A percentile compares a stretch with the other conserved stretches of the same genome.
Evolutionary conservation across 192 early-diverging fungal species (phyloP).

Genomic region (Blastocladiella britannica): DNA sequence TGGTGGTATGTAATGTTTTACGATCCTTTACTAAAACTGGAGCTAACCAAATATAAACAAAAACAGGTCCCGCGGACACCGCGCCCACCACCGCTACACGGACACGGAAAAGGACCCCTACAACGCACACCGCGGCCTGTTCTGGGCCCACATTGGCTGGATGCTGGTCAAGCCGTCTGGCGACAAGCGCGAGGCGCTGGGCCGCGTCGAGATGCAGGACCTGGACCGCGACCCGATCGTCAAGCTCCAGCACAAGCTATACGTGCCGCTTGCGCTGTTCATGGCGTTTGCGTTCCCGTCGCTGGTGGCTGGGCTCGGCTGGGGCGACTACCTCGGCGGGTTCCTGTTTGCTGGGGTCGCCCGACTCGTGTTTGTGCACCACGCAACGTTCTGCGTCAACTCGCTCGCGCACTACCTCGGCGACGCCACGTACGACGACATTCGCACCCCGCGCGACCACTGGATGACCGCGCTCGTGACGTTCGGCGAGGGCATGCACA

Average conservation of each 20-base stretch:
- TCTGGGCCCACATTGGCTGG: constrained; percentile 13
- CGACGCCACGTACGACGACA: constrained; percentile 54
- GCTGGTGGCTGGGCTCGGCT: constrained; percentile 60
- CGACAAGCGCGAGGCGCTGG: constrained; percentile 31
- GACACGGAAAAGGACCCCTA: constrained; percentile 9
- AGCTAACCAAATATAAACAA: too few species aligned
- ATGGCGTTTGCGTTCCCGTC: constrained; percentile 66
- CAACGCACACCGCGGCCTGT: constrained; percentile 7
- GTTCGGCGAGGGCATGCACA: constrained; percentile 66
- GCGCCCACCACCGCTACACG: constrained; percentile 12
- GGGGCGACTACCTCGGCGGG: constrained; percentile 65
- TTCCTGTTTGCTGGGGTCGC: constrained; percentile 53
- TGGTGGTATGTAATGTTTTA: constrained; percentile 9
- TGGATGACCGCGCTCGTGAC: constrained; percentile 60
- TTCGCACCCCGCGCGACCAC: constrained; percentile 61
- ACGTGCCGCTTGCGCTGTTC: constrained; percentile 40
- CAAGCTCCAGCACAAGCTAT: constrained; percentile 56
- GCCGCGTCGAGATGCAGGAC: constrained; percentile 63
- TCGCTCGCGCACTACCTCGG: constrained; percentile 61
- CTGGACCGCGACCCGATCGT: constrained; percentile 50
- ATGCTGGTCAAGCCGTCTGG: constrained; percentile 50
- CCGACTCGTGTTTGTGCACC: constrained; percentile 59
- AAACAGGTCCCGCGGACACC: constrained; percentile 3
- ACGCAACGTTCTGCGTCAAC: constrained; percentile 76
- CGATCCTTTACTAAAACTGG: too few species aligned